A percentile compares a stretch with the other conserved stretches of the same genome.
Conservation (phyloP, 805 yeast genomes). For the Maudiozyma turicensis region DNA sequence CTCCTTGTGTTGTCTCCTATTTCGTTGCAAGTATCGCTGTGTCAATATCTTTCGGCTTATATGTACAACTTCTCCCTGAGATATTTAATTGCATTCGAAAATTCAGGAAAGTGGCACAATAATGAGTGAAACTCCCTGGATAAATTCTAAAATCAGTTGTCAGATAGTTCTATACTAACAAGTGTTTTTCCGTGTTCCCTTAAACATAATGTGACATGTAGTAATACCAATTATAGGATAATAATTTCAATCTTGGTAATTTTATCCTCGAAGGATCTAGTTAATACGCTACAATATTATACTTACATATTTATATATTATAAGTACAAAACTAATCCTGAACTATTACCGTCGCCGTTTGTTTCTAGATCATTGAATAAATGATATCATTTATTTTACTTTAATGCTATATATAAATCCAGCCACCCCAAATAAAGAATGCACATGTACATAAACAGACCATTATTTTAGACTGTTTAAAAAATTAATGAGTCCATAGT, state of each 20-base stretch:
- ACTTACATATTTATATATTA: too few species aligned
- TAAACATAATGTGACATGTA: neutral
- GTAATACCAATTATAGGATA: neutral
- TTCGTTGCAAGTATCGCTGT: neutral
- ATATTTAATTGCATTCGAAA: neutral
- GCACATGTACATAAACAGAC: neutral
- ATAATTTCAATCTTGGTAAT: neutral
- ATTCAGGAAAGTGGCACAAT: neutral
- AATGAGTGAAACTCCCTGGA: neutral
- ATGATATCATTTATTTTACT: neutral
- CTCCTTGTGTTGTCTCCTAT: neutral
- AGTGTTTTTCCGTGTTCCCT: neutral
- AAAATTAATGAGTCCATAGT: conserved; percentile 68
- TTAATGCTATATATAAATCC: neutral
- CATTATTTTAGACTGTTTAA: neutral
- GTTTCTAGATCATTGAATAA: too few species aligned
- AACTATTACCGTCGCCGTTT: too few species aligned
- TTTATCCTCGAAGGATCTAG: neutral
- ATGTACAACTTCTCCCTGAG: neutral
- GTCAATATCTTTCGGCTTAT: neutral
- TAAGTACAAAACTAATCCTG: neutral
- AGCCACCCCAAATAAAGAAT: neutral
- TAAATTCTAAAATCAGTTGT: neutral
- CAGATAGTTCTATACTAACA: neutral
- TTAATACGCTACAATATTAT: neutral